Percentiles rank a stretch among this genome's conserved stretches.
These are phyloP conservation scores for Furcasterigmium sp. DNA, from an alignment of 2,329 filamentous ascomycete genomes.

Conservation along the genomic window DNA sequence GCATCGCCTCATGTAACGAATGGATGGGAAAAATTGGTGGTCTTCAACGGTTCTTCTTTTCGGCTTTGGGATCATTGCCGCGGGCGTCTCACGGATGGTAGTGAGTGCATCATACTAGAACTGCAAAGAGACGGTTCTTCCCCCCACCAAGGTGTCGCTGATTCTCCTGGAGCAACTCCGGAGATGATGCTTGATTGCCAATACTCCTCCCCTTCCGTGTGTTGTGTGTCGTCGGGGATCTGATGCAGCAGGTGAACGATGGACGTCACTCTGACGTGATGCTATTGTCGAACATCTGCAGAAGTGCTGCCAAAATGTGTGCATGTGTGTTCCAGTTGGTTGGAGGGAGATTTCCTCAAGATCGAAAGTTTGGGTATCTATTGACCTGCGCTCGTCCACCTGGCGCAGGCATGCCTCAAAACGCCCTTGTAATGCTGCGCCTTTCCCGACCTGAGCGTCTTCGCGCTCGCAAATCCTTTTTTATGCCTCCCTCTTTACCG, in stretches of 20 bases:
- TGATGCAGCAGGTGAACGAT: conserved; percentile 2
- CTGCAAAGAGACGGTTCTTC: conserved; percentile 52
- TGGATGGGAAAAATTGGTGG: conserved; percentile 9
- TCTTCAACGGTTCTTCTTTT: conserved; percentile 21
- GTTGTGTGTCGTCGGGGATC: conserved; percentile 3
- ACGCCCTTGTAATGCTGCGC: not conserved
- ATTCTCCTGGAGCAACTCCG: conserved; percentile 53
- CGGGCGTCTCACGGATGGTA: conserved; percentile 52
- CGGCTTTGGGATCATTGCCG: conserved; percentile 39
- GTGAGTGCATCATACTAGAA: conserved; percentile 53
- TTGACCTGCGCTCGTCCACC: not conserved
- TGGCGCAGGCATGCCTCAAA: not conserved
- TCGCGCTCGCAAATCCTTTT: too few species aligned
- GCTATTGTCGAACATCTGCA: too few species aligned
- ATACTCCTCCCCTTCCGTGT: conserved; percentile 25
- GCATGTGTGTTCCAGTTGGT: not conserved
- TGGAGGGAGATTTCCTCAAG: not conserved
- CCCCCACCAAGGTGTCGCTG: conserved; percentile 81
- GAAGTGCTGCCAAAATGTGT: too few species aligned
- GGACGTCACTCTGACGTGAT: too few species aligned
- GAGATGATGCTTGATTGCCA: conserved; percentile 94
- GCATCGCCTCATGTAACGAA: conserved; percentile 2
- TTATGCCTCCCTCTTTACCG: not conserved
- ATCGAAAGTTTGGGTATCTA: not conserved
- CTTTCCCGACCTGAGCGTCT: too few species aligned